Percentiles rank a stretch among this genome's conserved stretches.
Evolutionary conservation across 1,284 basidiomycete species (phyloP).

Genomic region (Coniferiporia sulphurascens): DNA sequence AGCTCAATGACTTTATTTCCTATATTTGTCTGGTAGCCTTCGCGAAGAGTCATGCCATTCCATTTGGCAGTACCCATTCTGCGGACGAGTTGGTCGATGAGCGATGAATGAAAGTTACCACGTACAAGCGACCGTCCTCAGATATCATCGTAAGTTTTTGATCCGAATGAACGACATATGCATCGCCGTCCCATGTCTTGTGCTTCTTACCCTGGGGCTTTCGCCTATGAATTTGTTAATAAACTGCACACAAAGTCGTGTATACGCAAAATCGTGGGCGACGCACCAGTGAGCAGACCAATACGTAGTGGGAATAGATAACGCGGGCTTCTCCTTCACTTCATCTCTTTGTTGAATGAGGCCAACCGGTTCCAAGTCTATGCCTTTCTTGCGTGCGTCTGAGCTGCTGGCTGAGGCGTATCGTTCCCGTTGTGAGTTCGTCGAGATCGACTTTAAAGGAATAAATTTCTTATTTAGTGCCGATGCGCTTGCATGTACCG

Average conservation of each 20-base stretch:
- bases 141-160: slow-evolving; percentile 57
- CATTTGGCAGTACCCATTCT: slow-evolving; percentile 62
- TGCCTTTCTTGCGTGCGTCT: slow-evolving; percentile 24
- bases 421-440: slow-evolving; percentile 27
- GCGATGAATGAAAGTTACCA: not conserved
- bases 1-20: slow-evolving; percentile 61
- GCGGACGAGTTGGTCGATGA: slow-evolving; percentile 14
- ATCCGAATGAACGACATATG: slow-evolving; percentile 48
- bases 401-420: slow-evolving; percentile 21
- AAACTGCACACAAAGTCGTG: slow-evolving; percentile 11
- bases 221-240: slow-evolving; percentile 44
- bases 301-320: slow-evolving; percentile 29
- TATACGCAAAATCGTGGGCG: not conserved
- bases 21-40: slow-evolving; percentile 46
- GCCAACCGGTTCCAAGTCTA: slow-evolving; percentile 41
- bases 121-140: slow-evolving; percentile 66
- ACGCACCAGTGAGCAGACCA: slow-evolving; percentile 70
- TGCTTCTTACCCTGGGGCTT: slow-evolving; percentile 77
- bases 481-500: slow-evolving; percentile 19
- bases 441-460: slow-evolving; percentile 35
- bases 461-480: slow-evolving; percentile 39
- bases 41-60: slow-evolving; percentile 50
- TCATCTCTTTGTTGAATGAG: slow-evolving; percentile 21
- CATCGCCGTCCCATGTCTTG: slow-evolving; percentile 87
- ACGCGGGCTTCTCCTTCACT: slow-evolving; percentile 3